Percentiles rank a stretch among this genome's conserved stretches.
phyloP scores from a whole-genome alignment of 164 flowering plant species.

The Magnolia changhungtana region DNA sequence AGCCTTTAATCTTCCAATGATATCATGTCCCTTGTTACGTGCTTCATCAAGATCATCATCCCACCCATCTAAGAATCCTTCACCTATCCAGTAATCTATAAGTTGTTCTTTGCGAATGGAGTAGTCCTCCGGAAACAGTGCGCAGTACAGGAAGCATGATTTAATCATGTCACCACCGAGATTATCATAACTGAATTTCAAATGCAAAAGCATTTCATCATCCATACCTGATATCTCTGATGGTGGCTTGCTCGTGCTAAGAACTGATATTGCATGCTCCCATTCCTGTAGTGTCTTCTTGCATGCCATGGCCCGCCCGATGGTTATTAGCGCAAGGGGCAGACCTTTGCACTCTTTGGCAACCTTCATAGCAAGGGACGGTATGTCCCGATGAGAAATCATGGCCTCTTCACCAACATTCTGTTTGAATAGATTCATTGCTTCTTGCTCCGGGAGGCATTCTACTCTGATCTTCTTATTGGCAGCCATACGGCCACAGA shows the following conservation, averaged over 20 bases:
- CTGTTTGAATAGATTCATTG: conserved; percentile 6
- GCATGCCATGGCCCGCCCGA: conserved; percentile 14
- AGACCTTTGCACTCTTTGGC: conserved; percentile 7
- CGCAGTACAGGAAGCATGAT: conserved; percentile 11
- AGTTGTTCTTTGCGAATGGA: conserved; percentile 9
- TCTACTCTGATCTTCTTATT: conserved; percentile 7
- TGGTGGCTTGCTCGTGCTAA: background rate
- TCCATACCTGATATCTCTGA: conserved; percentile 3
- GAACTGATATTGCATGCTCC: conserved; percentile 7
- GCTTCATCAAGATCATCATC: conserved; percentile 2
- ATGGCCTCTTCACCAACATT: conserved; percentile 7
- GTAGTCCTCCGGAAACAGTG: conserved; percentile 14
- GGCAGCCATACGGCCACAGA: conserved; percentile 10
- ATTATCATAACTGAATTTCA: conserved; percentile 16
- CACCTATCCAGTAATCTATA: conserved; percentile 13
- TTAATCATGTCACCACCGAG: background rate
- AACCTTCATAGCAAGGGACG: conserved; percentile 1
- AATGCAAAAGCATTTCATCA: background rate
- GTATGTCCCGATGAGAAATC: background rate
- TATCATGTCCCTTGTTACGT: conserved; percentile 6
- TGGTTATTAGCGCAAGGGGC: conserved; percentile 9
- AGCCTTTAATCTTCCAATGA: conserved; percentile 11
- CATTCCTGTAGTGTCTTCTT: conserved; percentile 3
- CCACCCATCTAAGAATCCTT: conserved; percentile 11
- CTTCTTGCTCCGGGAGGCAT: background rate